Evolutionary conservation across 768 basidiomycete genomes (phyloP), one percentile per base, ranked within the genome.

Genomic region (Galerina marginata): DNA sequence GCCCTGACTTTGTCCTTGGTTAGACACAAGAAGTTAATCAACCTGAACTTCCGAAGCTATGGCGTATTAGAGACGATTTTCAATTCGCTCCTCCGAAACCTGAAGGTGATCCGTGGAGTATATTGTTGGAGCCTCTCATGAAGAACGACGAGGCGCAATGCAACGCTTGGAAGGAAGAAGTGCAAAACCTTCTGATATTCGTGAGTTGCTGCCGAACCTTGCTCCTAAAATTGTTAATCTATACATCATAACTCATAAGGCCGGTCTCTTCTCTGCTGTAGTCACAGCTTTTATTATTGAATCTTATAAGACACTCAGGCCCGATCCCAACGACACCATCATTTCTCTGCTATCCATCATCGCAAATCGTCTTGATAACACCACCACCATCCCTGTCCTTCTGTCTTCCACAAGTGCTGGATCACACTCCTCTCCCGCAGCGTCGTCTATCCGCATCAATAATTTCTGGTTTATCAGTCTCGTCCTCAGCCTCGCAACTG

Each of bases 281-380:
- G 65, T 66, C 26, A 66, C 65, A 2, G 61, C 62, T 33, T 68
- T 68, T 37, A 63, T 60, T 15, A 52, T 68, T 6, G 56, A 68
- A 29, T 58, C 63, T 7, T 68, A 55, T 40, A 61, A 67, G 26
- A 55, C 46, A 37, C 56, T 68, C 15, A 47, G 59, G 39, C 47
- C 49, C 6, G 56, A 66, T 59, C 59, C 62, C n/a, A 47, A 55
- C 20, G 62, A 61, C 52, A 38, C 29, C 23, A 53, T 53, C 14
- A 20, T 53, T 16, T 39, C 40, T 14, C 36, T 53, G n/a, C 52
- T 53, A 7, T 23, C 15, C 6, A 12, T 49, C 26, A 33, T 33
- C 29, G 7, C 29, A 33, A 33, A 33, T 7, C 29, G 29, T 33
- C 29, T 33, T 5, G 29, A 33, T 1, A 33, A 33, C 29, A 3